Evolutionary conservation across 352 stramenopile genomes (phyloP).

Genomic region (Globisporangium acanthophoron): DNA sequence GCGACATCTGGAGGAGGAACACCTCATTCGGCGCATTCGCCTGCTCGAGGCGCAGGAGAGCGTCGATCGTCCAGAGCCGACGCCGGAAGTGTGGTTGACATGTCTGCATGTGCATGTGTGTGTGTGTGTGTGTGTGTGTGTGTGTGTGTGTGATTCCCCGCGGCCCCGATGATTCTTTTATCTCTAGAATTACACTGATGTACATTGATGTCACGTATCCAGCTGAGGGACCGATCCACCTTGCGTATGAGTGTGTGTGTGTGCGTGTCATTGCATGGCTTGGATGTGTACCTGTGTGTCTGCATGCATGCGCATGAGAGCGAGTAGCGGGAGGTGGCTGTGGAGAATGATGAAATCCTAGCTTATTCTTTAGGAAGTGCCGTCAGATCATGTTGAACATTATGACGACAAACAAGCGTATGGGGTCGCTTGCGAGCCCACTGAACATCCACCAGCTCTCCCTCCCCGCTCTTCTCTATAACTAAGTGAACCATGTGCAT

Average conservation of each 20-base stretch:
- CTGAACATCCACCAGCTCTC: constrained; percentile 24
- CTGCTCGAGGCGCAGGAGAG: too few species aligned
- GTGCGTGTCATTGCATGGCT: background rate
- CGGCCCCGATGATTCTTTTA: constrained; percentile 10
- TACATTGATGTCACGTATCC: constrained; percentile 8
- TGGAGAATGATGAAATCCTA: constrained; percentile 15
- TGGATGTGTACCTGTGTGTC: background rate
- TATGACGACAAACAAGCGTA: constrained; percentile 59
- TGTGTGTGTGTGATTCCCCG: background rate
- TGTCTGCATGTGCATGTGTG: background rate
- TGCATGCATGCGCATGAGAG: background rate
- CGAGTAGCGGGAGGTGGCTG: background rate
- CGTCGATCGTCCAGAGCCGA: too few species aligned
- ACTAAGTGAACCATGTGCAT: background rate
- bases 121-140: background rate
- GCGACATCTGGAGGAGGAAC: too few species aligned
- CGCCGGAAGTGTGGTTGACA: too few species aligned
- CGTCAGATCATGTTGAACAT: constrained; percentile 74
- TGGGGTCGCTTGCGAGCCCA: constrained; percentile 25
- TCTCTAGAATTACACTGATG: constrained; percentile 15
- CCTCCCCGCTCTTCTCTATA: constrained; percentile 2
- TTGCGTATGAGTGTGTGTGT: constrained; percentile 1
- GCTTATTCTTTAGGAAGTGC: constrained; percentile 70
- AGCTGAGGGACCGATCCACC: constrained; percentile 5
- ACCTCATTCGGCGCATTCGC: too few species aligned